Base-by-base conservation (phyloP, 805 yeast species). In the Pichia cephalocereana region DNA sequence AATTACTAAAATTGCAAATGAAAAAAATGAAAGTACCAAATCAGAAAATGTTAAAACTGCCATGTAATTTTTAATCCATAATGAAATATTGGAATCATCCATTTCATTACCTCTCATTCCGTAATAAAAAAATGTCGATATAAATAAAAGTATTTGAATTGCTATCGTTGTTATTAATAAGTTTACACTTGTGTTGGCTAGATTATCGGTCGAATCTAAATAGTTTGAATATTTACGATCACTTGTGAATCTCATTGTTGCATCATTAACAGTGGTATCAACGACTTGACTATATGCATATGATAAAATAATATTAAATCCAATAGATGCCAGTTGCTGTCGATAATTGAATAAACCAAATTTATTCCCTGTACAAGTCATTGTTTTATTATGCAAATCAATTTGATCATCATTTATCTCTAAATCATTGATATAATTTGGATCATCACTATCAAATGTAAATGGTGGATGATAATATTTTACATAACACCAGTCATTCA, bases 401-500 rank as follows among this genome's bases (percentile, higher is more conserved):
- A n/a, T 30, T 28, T 28, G 46, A 19, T 23, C 27, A 23, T 30
- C 38, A 30, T 31, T 41, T 18, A 7, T 34, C 38, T 31, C 15
- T 48, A 53, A 5, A 27, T 34, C 38, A 4, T 40, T 44, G 6
- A 8, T 5, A 19, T 42, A 31, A 26, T 40, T 14, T 4, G 45
- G 11, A 7, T 43, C 23, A 17, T 56, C 46, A 12, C 41, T 40
- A 7, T 39, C 18, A 11, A 27, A 38, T 15, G 12, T 28, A 10
- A 41, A 15, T 27, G 51, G 51, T 18, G 42, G 50, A 47, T 36
- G 27, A 18, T 65, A 64, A 52, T 70, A 72, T 46, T 59, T 62
- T 1, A 75, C 77, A 45, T 61, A 67, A 54, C 82, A 76, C 70
- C 75, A 74, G 44, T 63, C 59, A 68, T 70, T 65, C 4, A 75